Base-by-base conservation (phyloP, 768 basidiomycete species). In the Rhodotorula taiwanensis region DNA sequence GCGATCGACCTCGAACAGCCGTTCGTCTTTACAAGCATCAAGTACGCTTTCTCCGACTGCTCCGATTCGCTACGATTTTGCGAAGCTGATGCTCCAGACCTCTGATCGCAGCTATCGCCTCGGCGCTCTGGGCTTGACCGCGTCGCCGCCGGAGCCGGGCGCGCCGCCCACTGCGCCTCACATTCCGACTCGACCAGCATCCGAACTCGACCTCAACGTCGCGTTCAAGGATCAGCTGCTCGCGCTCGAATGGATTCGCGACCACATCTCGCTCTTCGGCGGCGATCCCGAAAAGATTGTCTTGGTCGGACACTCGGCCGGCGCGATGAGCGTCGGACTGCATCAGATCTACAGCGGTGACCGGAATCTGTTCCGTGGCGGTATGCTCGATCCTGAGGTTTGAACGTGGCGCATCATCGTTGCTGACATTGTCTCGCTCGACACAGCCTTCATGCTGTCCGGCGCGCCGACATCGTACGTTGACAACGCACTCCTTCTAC, bases 201-300 rank as follows among this genome's bases (percentile, higher is more conserved):
- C 28, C 23, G 67, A 69, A 11, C 67, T 69, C 45, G 79, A 79
- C 58, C 78, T 79, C 23, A 81, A 81, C 71, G 80, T 76, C 60
- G 81, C 79, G 1, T 66, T 81, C 44, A 78, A 76, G 23, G 80
- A 82, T 70, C 78, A 80, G 51, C 75, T 78, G 7, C 48, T 72
- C n/a, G 77, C 78, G 14, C 55, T 79, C 13, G 59, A 76, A 27
- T 80, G 77, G 78, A 70, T 79, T 0, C 75, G 75, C 51, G 44
- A 71, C 2, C 72, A 79, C 47, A 77, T 79, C 21, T 66, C 33
- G 23, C 61, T 70, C 20, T 80, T 79, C 58, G 77, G 78, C 9
- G 78, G 79, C 1, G 77, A 79, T 54, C 61, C 67, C 6, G 27
- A 36, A 2, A 62, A 63, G 50, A 63, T 69, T 18, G 53, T 50